Base-by-base conservation (phyloP, 768 basidiomycete species). In the Kockovaella imperatae region DNA sequence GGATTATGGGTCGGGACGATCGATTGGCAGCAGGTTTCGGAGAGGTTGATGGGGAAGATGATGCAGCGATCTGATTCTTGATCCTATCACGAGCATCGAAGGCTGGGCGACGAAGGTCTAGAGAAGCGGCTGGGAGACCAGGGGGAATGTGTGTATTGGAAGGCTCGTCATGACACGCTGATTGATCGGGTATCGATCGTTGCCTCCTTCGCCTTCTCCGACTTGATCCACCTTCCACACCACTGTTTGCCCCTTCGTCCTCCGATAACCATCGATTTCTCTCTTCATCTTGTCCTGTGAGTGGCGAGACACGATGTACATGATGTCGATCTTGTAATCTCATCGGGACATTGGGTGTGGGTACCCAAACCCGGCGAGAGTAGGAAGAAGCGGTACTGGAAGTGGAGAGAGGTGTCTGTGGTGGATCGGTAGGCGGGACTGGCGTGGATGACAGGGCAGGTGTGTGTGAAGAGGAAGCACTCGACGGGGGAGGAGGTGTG, bases 251-350 rank as follows among this genome's bases (percentile, higher is more conserved):
- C 0, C 68, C 68, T 40, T 70, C 68, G 35, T 68, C 68, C 34
- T 68, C 68, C 11, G 62, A 64, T 26, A 70, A 49, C 68, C 68
- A 70, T 17, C 66, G 50, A 54, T 63, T 60, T 20, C 35, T 30
- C 18, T 54, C 59, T 18, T 47, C 54, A 2, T 45, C 60, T 23
- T 45, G 45, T 10, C 30, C 5, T 24, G 28, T 30, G 6, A 10
- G 6, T 25, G 40, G 24, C 11, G 11, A 13, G 28, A 35, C 24
- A 18, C 26, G 4, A 35, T 30, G 18, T 17, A 31, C 5, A 25
- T 43, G 35, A 51, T 53, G 56, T 20, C 56, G 52, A 14, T 34
- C 18, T 7, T 40, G 29, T 10, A 57, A 30, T 23, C 44, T 18
- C 8, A 20, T 13, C 4, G 56, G 52, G 17, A 57, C 49, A 18